A percentile compares a stretch with the other conserved stretches of the same genome.
phyloP scores from a whole-genome alignment of 2,329 filamentous ascomycete species.

The Ophiostoma himal-ulmi region DNA sequence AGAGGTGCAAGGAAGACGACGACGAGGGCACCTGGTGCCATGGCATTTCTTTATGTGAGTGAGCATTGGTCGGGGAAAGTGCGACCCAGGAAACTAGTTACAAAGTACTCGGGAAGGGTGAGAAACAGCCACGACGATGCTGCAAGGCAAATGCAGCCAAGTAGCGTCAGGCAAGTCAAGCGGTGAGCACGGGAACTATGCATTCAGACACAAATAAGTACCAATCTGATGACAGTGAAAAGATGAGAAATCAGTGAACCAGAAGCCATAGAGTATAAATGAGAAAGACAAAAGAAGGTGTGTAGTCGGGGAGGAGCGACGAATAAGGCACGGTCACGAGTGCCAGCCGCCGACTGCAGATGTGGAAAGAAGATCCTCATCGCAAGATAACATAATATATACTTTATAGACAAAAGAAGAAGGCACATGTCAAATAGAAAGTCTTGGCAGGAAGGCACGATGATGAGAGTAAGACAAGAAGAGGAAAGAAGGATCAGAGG shows the following conservation, averaged over 20 bases:
- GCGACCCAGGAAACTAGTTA: neutral
- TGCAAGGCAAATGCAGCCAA: slow-evolving; percentile 10
- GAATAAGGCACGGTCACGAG: slow-evolving; percentile 5
- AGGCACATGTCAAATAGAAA: neutral
- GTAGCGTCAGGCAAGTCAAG: neutral
- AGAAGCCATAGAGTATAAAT: neutral
- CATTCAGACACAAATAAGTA: neutral
- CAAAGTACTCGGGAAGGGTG: slow-evolving; percentile 8
- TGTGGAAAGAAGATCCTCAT: neutral
- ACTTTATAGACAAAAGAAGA: neutral
- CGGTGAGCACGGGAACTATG: neutral
- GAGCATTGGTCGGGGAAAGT: neutral
- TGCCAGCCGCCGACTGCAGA: neutral
- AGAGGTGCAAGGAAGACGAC: neutral
- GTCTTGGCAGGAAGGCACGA: neutral
- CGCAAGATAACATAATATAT: neutral
- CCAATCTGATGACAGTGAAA: neutral
- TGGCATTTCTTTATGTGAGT: too few species aligned
- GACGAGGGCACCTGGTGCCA: neutral
- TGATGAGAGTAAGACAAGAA: neutral
- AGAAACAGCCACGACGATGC: slow-evolving; percentile 5
- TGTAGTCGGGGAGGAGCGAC: slow-evolving; percentile 3
- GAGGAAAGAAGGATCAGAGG: neutral
- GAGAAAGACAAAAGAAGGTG: neutral
- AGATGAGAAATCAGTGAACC: neutral